A percentile compares a stretch with the other conserved stretches of the same genome.
These are phyloP conservation scores for Stephanodiscus triporus DNA, from an alignment of 108 stramenopile species.

Conservation along the genomic window DNA sequence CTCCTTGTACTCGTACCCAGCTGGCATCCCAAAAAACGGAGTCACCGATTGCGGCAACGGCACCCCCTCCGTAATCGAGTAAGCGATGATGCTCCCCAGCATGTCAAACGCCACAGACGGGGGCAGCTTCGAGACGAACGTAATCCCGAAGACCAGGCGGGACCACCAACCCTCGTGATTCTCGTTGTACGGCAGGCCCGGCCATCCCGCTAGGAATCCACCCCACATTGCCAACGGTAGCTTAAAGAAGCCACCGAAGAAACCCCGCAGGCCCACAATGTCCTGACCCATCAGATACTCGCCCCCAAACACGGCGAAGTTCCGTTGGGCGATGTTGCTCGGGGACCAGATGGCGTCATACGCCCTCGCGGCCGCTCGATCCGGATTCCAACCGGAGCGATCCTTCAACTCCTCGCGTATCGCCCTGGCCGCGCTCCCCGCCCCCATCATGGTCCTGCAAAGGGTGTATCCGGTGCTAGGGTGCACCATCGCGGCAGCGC, in stretches of 20 bases:
- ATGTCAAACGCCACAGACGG: constrained; percentile 71
- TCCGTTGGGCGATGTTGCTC: constrained; percentile 80
- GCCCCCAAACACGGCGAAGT: constrained; percentile 96
- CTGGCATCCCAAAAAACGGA: constrained; percentile 74
- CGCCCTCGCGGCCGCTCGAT: constrained; percentile 80
- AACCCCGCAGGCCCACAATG: constrained; percentile 90
- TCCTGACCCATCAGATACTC: constrained; percentile 96
- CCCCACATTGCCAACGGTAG: constrained; percentile 86
- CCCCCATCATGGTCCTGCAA: constrained; percentile 77
- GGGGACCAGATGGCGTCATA: constrained; percentile 93
- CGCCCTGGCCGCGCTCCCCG: constrained; percentile 72
- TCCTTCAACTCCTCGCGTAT: constrained; percentile 55
- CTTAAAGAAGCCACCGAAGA: constrained; percentile 95
- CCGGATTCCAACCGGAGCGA: constrained; percentile 53
- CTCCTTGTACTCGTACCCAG: constrained; percentile 69
- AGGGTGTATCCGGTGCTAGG: constrained; percentile 94
- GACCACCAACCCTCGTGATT: constrained; percentile 87
- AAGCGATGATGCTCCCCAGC: constrained; percentile 59
- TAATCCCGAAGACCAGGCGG: constrained; percentile 87
- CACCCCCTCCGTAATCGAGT: constrained; percentile 57
- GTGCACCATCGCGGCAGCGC: constrained; percentile 92
- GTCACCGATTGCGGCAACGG: constrained; percentile 82
- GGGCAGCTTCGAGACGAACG: constrained; percentile 82
- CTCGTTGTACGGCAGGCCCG: constrained; percentile 91
- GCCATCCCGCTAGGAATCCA: constrained; percentile 97